Evolutionary conservation across 1,139 yeast genomes (phyloP).

Genomic region (Suhomyces bokatorum): DNA sequence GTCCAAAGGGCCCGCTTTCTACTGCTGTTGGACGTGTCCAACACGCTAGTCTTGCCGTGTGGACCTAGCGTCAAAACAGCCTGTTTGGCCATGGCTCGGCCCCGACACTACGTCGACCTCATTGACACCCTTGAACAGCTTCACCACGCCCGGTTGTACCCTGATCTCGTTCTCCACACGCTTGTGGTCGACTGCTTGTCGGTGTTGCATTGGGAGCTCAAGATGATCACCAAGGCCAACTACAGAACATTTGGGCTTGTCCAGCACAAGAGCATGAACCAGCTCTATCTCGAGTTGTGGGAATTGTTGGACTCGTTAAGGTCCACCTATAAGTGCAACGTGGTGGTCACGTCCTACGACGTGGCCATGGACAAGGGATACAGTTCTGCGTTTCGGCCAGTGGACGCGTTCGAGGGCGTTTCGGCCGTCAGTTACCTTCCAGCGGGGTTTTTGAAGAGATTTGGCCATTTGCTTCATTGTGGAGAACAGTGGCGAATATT

Average conservation of each 20-base stretch:
- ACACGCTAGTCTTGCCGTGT: conserved; percentile 10
- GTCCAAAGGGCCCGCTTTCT: conserved; percentile 1
- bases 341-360: conserved; percentile 39
- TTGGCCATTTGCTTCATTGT: conserved; percentile 20
- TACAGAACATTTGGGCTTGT: conserved; percentile 16
- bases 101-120: conserved; percentile 1
- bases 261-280: conserved; percentile 8
- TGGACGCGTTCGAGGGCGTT: conserved; percentile 1
- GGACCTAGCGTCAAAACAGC: neutral
- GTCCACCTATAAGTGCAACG: conserved; percentile 28
- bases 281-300: conserved; percentile 21
- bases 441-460: conserved; percentile 14
- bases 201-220: conserved; percentile 36
- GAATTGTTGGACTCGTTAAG: conserved; percentile 17
- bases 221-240: conserved; percentile 17
- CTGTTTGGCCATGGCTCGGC: neutral
- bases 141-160: conserved; percentile 2
- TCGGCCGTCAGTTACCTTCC: conserved; percentile 11
- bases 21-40: neutral
- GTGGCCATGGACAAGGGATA: conserved; percentile 34
- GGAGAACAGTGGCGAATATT: conserved; percentile 2
- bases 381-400: conserved; percentile 15
- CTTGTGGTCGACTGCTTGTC: conserved; percentile 31
- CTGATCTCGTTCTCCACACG: conserved; percentile 17
- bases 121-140: neutral